Conservation (phyloP, 2,329 filamentous ascomycete species). For the Diaporthe helianthi region DNA sequence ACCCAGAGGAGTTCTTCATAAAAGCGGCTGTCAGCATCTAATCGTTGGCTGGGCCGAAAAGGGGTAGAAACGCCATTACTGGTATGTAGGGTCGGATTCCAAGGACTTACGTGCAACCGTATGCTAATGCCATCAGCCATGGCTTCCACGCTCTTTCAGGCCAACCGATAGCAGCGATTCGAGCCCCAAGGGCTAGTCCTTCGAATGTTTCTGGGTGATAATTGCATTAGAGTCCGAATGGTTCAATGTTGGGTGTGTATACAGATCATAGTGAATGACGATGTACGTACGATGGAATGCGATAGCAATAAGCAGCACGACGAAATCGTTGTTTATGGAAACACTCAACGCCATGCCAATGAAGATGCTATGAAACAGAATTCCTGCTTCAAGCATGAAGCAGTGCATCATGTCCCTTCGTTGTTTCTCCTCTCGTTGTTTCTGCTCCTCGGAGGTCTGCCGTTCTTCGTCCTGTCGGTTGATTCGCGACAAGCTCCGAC, state of each 20-base stretch:
- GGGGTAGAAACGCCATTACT: not conserved
- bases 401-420: conserved; percentile 10
- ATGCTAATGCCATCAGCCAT: not conserved
- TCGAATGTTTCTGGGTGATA: not conserved
- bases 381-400: conserved; percentile 9
- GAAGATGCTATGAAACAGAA: conserved; percentile 4
- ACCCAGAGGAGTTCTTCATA: not conserved
- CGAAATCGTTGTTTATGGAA: conserved; percentile 2
- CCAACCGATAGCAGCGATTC: conserved; percentile 1
- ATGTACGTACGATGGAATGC: not conserved
- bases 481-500: not conserved
- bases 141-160: conserved; percentile 3
- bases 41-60: accelerated
- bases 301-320: not conserved
- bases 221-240: not conserved
- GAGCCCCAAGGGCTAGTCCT: not conserved
- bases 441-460: not conserved
- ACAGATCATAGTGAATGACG: not conserved
- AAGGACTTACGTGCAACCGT: conserved; percentile 3
- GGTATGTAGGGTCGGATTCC: not conserved
- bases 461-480: not conserved
- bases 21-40: not conserved
- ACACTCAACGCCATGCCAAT: conserved; percentile 13
- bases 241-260: not conserved
- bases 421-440: not conserved